Evolutionary conservation across 345 rosid species (phyloP).

Genomic region (Garcia nutans): DNA sequence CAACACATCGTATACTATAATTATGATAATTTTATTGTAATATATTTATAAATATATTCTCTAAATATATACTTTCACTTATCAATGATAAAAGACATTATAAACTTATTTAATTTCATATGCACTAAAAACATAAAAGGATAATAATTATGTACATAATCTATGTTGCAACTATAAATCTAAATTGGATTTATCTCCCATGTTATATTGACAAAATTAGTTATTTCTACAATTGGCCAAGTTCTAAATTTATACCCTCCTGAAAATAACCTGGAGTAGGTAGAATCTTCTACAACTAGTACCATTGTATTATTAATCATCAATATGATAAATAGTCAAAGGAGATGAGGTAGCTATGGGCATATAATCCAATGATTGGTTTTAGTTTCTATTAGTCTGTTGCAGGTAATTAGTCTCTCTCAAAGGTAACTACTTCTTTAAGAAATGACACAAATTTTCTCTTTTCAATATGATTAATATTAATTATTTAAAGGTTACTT

Average conservation of each 20-base stretch:
- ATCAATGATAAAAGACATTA: no score
- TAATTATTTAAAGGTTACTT: slow-evolving; percentile 31
- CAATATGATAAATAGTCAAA: background rate
- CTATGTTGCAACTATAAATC: no score
- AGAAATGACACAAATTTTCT: slow-evolving; percentile 22
- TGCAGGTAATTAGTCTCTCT: slow-evolving; percentile 32
- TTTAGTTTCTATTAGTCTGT: background rate
- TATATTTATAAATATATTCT: no score
- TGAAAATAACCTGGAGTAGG: background rate
- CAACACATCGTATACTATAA: no score
- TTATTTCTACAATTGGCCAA: background rate
- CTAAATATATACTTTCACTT: no score
- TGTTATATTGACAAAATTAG: background rate
- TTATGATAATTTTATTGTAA: no score
- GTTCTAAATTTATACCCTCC: background rate
- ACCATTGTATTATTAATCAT: no score
- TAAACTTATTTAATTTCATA: no score
- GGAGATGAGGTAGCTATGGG: background rate
- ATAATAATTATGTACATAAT: no score
- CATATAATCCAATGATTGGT: background rate
- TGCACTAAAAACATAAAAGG: no score
- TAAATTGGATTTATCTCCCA: no score
- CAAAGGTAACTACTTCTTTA: slow-evolving; percentile 27
- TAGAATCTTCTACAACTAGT: no score
- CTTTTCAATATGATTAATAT: background rate